Base-by-base conservation (phyloP, 306 rosid genomes). In the Castanea crenata region DNA sequence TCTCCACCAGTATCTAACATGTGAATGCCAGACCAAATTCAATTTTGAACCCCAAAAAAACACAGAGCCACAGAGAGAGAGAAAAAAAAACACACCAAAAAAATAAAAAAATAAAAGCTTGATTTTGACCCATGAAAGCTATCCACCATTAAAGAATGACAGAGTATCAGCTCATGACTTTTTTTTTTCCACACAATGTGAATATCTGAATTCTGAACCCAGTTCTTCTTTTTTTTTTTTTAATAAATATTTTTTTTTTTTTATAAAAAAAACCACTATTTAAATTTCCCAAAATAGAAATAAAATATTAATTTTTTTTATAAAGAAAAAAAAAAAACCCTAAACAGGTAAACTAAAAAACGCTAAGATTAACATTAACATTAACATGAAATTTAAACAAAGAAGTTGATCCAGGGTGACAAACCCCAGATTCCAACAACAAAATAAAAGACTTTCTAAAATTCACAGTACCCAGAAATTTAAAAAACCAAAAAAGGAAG, bases 401-500 rank as follows among this genome's bases (percentile, higher is more conserved):
- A 31, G 16, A 49, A 32, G 46, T 64, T 71, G 71, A 75, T 55
- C 49, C 44, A 80, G 62, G 61, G 70, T 41, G 14, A 61, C 55
- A 78, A 44, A 19, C 19, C 54, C 54, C 0, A 7, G 3, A 25
- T 8, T 3, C 8, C 11, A 21, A 51, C 10, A 46, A 46, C 13
- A 12, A 69, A 19, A n/a, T 0, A 16, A 71, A 71, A 5, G 10
- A 56, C 11, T 49, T 64, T 19, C 52, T 41, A n/a, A 59, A 68
- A 54, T 84, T 79, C 81, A 76, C 58, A 68, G 59, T 21, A 75
- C 13, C 18, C 46, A 67, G 52, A 3, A 29, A 64, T 4, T 18
- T 6, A 34, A 7, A 18, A 35, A 18, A 1, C 38, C 1, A 4
- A 8, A 74, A 19, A 21, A 19, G 14, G 5, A 46, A 4, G 4